Conservation (phyloP, 106 monocot genomes). For the Dioscorea zingiberensis region DNA sequence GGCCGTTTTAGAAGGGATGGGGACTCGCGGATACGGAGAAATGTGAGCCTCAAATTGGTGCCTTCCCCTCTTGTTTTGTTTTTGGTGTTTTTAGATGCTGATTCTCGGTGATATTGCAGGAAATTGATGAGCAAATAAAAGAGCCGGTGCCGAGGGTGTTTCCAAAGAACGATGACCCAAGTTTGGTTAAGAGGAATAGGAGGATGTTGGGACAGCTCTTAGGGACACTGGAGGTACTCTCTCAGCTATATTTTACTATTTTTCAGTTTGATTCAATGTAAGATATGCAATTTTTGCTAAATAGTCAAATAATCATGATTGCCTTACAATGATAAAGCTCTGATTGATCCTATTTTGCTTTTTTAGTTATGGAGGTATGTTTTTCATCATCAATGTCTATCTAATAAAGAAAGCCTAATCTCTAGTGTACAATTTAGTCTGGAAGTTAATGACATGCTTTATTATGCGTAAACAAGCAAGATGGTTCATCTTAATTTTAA, state of each 20-base stretch:
- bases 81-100: background rate
- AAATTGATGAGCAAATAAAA: slow-evolving; percentile 47
- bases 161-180: slow-evolving; percentile 74
- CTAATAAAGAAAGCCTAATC: no score
- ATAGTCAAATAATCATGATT: no score
- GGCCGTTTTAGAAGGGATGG: slow-evolving; percentile 50
- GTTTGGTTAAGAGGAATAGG: slow-evolving; percentile 80
- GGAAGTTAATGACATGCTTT: no score
- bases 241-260: background rate
- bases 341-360: background rate
- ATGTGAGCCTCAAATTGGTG: slow-evolving; percentile 24
- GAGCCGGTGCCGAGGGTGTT: slow-evolving; percentile 66
- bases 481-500: no score
- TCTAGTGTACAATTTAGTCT: no score
- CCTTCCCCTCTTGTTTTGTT: background rate
- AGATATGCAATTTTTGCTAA: no score
- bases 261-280: background rate
- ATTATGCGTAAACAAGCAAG: no score
- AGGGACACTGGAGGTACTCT: slow-evolving; percentile 85
- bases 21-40: slow-evolving; percentile 30
- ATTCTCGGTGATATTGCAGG: slow-evolving; percentile 27
- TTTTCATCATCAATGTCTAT: no score
- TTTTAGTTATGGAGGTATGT: background rate
- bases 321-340: no score
- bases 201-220: slow-evolving; percentile 94